Evolutionary conservation across 1,139 yeast species (phyloP).

Genomic region (Sugiyamaella sp.): DNA sequence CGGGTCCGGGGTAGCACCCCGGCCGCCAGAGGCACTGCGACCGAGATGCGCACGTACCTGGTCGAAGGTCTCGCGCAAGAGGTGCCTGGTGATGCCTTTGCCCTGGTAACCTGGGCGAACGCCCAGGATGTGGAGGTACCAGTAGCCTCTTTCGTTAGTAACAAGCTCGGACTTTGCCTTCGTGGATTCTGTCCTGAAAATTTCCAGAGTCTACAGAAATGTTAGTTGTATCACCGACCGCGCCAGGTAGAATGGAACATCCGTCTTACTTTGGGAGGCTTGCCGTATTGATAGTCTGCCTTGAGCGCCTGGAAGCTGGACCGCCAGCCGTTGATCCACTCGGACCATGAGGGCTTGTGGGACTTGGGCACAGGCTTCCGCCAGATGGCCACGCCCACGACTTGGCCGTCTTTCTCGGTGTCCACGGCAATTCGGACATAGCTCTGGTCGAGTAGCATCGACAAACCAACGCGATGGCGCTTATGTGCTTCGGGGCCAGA

Average conservation of each 20-base stretch:
- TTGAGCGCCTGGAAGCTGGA: not conserved
- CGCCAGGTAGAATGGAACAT: not conserved
- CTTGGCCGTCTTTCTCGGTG: conserved; percentile 1
- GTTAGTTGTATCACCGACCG: not conserved
- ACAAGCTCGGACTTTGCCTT: conserved; percentile 6
- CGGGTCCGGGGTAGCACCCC: not conserved
- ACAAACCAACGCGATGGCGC: not conserved
- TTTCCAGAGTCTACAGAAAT: not conserved
- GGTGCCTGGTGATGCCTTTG: conserved; percentile 7
- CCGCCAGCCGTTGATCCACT: not conserved
- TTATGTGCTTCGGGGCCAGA: not conserved
- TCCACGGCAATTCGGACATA: conserved; percentile 5
- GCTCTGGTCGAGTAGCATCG: not conserved
- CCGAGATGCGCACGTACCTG: conserved; percentile 7
- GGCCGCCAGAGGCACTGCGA: not conserved
- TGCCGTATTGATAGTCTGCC: not conserved
- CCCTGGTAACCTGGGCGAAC: conserved; percentile 15
- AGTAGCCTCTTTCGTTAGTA: conserved; percentile 7
- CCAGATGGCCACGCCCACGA: conserved; percentile 15
- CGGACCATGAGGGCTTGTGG: not conserved
- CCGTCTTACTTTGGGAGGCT: not conserved
- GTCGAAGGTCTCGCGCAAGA: not conserved
- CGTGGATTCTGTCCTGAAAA: not conserved
- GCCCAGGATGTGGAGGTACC: conserved; percentile 14
- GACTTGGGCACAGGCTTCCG: not conserved